Base-by-base conservation (phyloP, 495 filamentous ascomycete genomes). In the Recurvomyces mirabilis region DNA sequence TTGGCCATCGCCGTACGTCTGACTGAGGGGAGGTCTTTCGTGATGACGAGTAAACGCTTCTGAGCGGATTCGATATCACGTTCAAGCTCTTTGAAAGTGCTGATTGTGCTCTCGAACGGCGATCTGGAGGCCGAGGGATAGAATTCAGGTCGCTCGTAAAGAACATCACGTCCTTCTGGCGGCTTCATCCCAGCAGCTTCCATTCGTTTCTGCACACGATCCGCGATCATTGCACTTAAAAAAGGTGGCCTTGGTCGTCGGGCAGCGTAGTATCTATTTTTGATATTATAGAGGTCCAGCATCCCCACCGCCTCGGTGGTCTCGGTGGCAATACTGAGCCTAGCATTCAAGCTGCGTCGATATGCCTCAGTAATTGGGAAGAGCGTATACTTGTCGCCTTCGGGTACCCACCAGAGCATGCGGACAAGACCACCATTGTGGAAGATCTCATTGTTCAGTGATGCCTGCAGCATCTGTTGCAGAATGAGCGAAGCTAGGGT, bases 401-500 rank as follows among this genome's bases (percentile, higher is more conserved):
- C 51, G 11, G 45, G 51, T 4, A 46, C 1, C 51, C 51, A 54
- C 25, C 31, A 49, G 1, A 54, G 41, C 46, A 49, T 54, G 5
- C 51, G 45, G 13, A 49, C 51, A 1, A 54, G 46, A 1, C 51
- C 51, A 17, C 21, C 25, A 4, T 36, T 12, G 36, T 45, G 45
- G 30, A 49, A 41, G 22, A 41, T 11, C 12, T 36, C 19, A 15
- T 43, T 42, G 3, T 30, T 10, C 1, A 52, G 32, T 3, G 14
- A 22, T 5, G 35, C 43, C 3, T 43, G 23, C 14, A 7, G 12
- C 25, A 47, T 36, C 17, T 46, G 33, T 13, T 36, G 35, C 15
- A 52, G 12, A 1, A 47, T 23, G 21, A 41, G 15, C 5, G 18
- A 17, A 3, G 10, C 10, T 14, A 26, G 17, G 14, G 4, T 17